phyloP scores from a whole-genome alignment of 2,329 filamentous ascomycete species.

The Neopestalotiopsis sp. region DNA sequence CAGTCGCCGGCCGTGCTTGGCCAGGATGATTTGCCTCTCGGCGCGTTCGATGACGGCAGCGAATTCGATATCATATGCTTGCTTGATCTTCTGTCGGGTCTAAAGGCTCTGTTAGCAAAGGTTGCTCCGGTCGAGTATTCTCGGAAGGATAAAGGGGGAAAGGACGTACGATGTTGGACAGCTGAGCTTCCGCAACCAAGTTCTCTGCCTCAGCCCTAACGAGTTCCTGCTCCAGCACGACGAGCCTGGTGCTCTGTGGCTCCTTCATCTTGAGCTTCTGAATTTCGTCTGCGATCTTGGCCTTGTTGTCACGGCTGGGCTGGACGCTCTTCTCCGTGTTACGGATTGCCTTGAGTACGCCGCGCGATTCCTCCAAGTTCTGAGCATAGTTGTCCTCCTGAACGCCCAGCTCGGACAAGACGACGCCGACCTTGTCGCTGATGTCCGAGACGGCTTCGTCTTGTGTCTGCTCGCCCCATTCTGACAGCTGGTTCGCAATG shows the following conservation, averaged over 20 bases:
- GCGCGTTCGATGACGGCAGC: conserved; percentile 91
- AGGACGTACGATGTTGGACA: conserved; percentile 86
- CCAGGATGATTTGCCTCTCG: conserved; percentile 95
- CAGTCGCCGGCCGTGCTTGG: conserved; percentile 85
- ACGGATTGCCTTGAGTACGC: conserved; percentile 85
- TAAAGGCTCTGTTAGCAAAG: conserved; percentile 37
- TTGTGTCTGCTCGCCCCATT: conserved; percentile 92
- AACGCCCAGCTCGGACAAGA: conserved; percentile 90
- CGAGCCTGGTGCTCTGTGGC: conserved; percentile 79
- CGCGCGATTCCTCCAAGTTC: conserved; percentile 83
- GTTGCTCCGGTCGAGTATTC: neutral
- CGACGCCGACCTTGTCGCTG: conserved; percentile 92
- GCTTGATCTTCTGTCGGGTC: conserved; percentile 96
- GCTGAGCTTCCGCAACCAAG: conserved; percentile 92
- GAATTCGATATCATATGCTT: conserved; percentile 89
- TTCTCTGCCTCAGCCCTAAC: conserved; percentile 96
- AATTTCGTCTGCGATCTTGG: conserved; percentile 91
- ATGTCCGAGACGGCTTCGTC: conserved; percentile 90
- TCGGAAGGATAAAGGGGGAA: neutral
- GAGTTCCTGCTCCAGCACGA: conserved; percentile 92
- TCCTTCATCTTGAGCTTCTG: conserved; percentile 91
- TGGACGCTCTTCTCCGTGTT: conserved; percentile 97
- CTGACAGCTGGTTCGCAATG: conserved; percentile 89
- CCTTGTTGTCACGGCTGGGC: conserved; percentile 85
- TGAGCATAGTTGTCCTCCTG: conserved; percentile 90